phyloP scores from a whole-genome alignment of 2,329 filamentous ascomycete genomes.

The Cytospora mali region DNA sequence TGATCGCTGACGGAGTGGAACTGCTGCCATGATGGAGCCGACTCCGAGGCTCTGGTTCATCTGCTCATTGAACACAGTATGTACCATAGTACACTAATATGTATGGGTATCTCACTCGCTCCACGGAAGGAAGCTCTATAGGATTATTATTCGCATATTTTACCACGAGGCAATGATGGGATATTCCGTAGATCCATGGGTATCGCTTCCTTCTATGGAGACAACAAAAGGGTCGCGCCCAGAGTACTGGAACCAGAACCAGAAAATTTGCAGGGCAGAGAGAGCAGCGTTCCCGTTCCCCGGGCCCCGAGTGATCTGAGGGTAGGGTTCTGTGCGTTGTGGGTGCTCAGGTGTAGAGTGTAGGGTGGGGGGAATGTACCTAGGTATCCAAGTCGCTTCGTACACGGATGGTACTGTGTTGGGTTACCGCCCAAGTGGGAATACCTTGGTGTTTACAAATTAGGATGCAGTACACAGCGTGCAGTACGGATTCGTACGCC shows the following conservation, averaged over 20 bases:
- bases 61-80: not conserved
- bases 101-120: not conserved
- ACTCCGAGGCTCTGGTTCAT: not conserved
- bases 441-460: not conserved
- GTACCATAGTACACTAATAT: not conserved
- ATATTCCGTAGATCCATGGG: not conserved
- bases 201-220: not conserved
- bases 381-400: too few species aligned
- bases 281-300: not conserved
- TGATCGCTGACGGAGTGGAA: not conserved
- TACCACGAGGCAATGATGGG: not conserved
- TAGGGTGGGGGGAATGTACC: too few species aligned
- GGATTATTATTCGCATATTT: not conserved
- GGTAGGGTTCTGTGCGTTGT: not conserved
- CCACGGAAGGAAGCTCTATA: not conserved
- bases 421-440: not conserved
- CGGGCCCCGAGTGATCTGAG: slow-evolving; percentile 1
- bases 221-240: not conserved
- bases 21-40: not conserved
- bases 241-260: slow-evolving; percentile 3
- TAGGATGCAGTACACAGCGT: not conserved
- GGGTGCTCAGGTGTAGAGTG: too few species aligned
- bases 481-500: too few species aligned
- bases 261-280: not conserved
- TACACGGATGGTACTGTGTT: not conserved